phyloP scores from a whole-genome alignment of 202 grass and related monocot species.

The Brachypodium distachyon region DNA sequence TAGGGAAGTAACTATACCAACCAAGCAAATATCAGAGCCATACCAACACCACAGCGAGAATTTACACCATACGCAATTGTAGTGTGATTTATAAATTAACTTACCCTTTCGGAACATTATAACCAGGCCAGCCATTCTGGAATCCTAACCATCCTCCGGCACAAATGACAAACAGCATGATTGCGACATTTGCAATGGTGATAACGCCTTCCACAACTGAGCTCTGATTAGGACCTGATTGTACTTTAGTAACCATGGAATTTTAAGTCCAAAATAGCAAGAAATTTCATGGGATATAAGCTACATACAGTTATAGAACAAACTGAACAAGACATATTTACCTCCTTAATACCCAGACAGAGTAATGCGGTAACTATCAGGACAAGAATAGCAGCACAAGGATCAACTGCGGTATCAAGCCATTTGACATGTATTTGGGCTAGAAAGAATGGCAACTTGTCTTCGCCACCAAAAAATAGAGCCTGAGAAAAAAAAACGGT shows the following conservation, averaged over 20 bases:
- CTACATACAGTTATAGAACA: neutral
- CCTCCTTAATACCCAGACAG: conserved; percentile 84
- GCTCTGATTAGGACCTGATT: conserved; percentile 36
- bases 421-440: conserved; percentile 55
- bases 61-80: too few relatives aligned
- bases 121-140: conserved; percentile 56
- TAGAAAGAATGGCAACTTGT: conserved; percentile 70
- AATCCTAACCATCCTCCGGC: conserved; percentile 70
- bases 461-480: conserved; percentile 81
- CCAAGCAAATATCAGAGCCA: conserved; percentile 6
- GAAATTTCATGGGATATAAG: neutral
- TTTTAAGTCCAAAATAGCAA: neutral
- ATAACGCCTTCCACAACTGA: conserved; percentile 66
- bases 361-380: conserved; percentile 68
- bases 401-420: conserved; percentile 58
- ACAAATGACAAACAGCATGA: conserved; percentile 63
- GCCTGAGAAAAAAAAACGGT: conserved; percentile 25
- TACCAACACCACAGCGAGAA: too few relatives aligned
- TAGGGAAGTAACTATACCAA: conserved; percentile 58
- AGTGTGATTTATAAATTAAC: neutral
- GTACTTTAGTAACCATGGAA: conserved; percentile 11
- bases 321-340: conserved; percentile 6
- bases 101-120: conserved; percentile 52
- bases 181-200: conserved; percentile 53
- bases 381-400: conserved; percentile 92